A percentile compares a stretch with the other conserved stretches of the same genome.
phyloP scores from a whole-genome alignment of 306 rosid genomes.

The Pyrus pyrifolia region DNA sequence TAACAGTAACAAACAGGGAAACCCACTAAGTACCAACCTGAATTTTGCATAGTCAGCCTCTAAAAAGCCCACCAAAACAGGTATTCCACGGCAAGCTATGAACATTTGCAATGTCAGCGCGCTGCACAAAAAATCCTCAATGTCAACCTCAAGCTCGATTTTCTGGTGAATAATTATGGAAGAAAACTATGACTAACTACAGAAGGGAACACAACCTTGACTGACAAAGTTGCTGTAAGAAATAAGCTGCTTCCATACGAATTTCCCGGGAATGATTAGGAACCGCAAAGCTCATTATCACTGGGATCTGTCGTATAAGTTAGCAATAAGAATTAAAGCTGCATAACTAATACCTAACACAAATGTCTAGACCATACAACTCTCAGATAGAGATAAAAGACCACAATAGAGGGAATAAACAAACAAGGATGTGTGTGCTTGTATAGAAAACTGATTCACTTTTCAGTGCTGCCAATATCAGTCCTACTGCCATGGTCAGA shows the following conservation, averaged over 20 bases:
- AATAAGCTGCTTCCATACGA: slow-evolving; percentile 96
- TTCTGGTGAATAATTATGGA: slow-evolving; percentile 1
- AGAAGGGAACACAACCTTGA: slow-evolving; percentile 54
- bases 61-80: slow-evolving; percentile 92
- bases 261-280: slow-evolving; percentile 94
- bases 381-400: not conserved
- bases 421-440: not conserved
- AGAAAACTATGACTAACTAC: not conserved
- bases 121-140: slow-evolving; percentile 37
- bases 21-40: slow-evolving; percentile 52
- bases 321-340: slow-evolving; percentile 16
- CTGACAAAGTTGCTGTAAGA: slow-evolving; percentile 96
- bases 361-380: not conserved
- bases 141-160: slow-evolving; percentile 13
- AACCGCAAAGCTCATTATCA: slow-evolving; percentile 79
- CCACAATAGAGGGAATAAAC: not conserved
- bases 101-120: slow-evolving; percentile 97
- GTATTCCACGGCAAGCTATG: slow-evolving; percentile 96
- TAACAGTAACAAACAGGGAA: not conserved
- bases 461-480: not conserved
- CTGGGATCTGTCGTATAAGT: slow-evolving; percentile 63
- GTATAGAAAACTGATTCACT: not conserved
- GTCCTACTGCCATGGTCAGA: slow-evolving; percentile 1
- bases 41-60: slow-evolving; percentile 98
- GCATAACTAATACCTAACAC: slow-evolving; percentile 5